Base-by-base conservation (phyloP, 2,329 filamentous ascomycete species). In the Aspergillus vadensis region DNA sequence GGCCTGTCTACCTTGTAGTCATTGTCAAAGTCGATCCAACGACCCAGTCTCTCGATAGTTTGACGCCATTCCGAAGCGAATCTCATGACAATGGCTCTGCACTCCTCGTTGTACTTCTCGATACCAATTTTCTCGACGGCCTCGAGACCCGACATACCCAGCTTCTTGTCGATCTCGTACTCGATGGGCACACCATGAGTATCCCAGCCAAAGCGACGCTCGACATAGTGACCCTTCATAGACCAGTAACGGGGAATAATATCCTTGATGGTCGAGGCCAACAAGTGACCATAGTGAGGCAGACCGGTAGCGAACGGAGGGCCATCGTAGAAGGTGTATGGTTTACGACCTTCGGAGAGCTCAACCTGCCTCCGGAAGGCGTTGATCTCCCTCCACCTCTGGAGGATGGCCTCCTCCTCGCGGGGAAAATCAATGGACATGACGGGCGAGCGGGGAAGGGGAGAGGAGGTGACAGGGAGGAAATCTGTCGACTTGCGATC, bases 21-120 rank as follows among this genome's bases (percentile, higher is more conserved):
- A 70, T 96, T 95, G 77, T 98, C 94, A 69, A 98, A 97, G 78
- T 97, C 94, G 70, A 97, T 95, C 94, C 94, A 98, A 60, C 94
- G 89, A 59, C 94, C 94, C 43, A 98, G 80, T 63, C 94, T 84
- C 72, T 96, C 92, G 69, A 97, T 90, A 25, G 92, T 96, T 64
- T 87, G 81, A 70, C 92, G 86, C 94, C 94, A 98, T 76, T 97
- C 94, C 15, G 83, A 77, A 10, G 92, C 87, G 74, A 90, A 97
- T 70, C 91, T 86, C 91, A 97, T 96, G 68, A 97, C 94, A 75
- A 97, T 97, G 64, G 91, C 88, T 63, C 90, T 86, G 77, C 94
- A 98, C 80, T 97, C 91, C 63, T 86, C 88, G 75, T 98, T 98
- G 81, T 97, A 98, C 71, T 90, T 90, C 66, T 85, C 90, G 67